Base-by-base conservation (phyloP, 176 grass and related monocot genomes). In the Cocos nucifera region DNA sequence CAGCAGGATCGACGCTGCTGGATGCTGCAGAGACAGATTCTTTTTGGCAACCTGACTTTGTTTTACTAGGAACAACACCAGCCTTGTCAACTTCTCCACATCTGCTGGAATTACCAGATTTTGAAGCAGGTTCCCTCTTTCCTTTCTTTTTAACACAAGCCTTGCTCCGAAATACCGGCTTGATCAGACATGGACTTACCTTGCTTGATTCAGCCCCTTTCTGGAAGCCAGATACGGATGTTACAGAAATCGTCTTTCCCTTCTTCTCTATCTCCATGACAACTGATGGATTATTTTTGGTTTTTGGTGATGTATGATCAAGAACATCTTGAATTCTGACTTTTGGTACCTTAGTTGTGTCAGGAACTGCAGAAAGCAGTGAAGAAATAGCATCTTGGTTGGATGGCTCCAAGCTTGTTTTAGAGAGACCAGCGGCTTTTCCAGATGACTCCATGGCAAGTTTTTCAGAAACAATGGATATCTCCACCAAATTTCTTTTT, bases 251-350 rank as follows among this genome's bases (percentile, higher is more conserved):
- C 30, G 65, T 74, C 73, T 91, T 93, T 0, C 85, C 94, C 68
- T 86, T 99, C 20, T 81, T 87, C 55, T 90, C 80, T 19, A 54
- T 84, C 6, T 30, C 54, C 9, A 18, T 4, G 60, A 15, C 61
- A 61, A 56, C 74, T 12, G 27, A 61, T 28, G 59, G 19, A 64
- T 78, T 74, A 62, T 83, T 66, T 54, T 12, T 67, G 54, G 27
- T 56, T 59, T 88, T 75, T 58, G 64, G 75, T 51, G 74, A 71
- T 14, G 71, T 72, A 5, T 72, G 78, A 54, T 59, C 72, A 69
- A 99, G 88, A 21, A 93, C 94, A 81, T 93, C 94, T 79, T 99
- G 94, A 59, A 99, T 99, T 64, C 88, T 88, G 53, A 89, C 83
- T 62, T 86, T 99, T n/a, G 81, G 73, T 17, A 75, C 70, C 73